Evolutionary conservation across 768 basidiomycete species (phyloP), one percentile per base, ranked within the genome.

Genomic region (Melanogaster broomeanus): DNA sequence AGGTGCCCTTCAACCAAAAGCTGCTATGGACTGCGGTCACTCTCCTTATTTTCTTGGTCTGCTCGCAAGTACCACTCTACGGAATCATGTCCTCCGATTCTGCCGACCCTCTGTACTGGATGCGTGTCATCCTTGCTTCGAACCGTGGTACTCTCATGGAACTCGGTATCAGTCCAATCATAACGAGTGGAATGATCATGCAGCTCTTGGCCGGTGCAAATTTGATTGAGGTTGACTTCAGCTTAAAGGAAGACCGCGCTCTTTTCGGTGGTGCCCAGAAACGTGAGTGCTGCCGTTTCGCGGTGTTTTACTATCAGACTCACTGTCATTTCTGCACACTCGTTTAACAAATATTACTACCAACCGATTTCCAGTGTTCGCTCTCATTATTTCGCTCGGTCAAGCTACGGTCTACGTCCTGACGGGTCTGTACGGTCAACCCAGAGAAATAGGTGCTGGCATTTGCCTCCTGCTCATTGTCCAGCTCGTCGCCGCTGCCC

Each of bases 51-150:
- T 98, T 98, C 90, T 75, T 99, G 66, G 96, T 98, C 57, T 98
- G 96, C 81, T 98, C 95, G 24, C 97, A 98, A 76, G 96, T 98
- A 28, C 97, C 97, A 6, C 81, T 99, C 42, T 99, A 98, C 73
- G 97, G 97, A 57, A 98, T 99, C 84, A 96, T 98, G 87, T 97
- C 93, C 25, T 97, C 94, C 53, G 96, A 99, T 80, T 97, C 94
- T 60, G 93, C 93, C 48, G 96, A 99, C 76, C 97, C 97, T 13
- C 85, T 99, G 38, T 98, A 97, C 78, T 98, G 96, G 97, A 94
- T 98, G 89, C 91, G 96, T 74, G 96, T 96, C 76, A 98, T 99
- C 74, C 84, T 99, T 54, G 96, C 97, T 21, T 97, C 93, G 7
- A 98, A 98, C 77, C 84, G 96, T 53, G 97, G 97, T 57, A 98